phyloP scores from a whole-genome alignment of 768 basidiomycete species.

The Dendrothele bispora region DNA sequence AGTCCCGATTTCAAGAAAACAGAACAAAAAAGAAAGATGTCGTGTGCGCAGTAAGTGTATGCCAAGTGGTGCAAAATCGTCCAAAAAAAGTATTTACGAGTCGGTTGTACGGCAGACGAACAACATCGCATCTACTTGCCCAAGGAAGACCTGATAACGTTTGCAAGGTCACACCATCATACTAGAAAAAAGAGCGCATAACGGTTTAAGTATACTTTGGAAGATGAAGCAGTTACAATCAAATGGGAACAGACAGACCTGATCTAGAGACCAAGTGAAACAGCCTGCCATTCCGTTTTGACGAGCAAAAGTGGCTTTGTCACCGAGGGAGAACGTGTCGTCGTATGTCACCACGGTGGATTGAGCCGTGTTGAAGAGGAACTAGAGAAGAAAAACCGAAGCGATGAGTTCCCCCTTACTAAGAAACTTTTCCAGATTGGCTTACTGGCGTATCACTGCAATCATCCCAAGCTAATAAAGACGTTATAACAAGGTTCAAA shows the following conservation, averaged over 20 bases:
- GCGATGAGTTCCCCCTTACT: too few relatives aligned
- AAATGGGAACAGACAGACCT: conserved; percentile 32
- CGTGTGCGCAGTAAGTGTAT: too few relatives aligned
- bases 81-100: too few relatives aligned
- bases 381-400: too few relatives aligned
- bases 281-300: conserved; percentile 51
- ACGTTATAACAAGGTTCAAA: not conserved
- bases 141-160: conserved; percentile 40
- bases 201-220: too few relatives aligned
- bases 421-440: too few relatives aligned
- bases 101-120: too few relatives aligned
- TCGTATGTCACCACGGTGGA: conserved; percentile 72
- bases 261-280: conserved; percentile 58
- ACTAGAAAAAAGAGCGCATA: conserved; percentile 26
- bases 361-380: conserved; percentile 44
- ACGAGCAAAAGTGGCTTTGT: conserved; percentile 60
- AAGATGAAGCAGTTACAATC: not conserved
- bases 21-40: too few relatives aligned
- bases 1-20: too few relatives aligned
- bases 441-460: conserved; percentile 71
- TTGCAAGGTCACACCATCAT: conserved; percentile 46
- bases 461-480: conserved; percentile 59
- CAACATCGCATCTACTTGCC: conserved; percentile 30
- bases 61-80: too few relatives aligned
- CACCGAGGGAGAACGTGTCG: conserved; percentile 42